These are phyloP conservation scores for Leptoxyphium fumago DNA, from an alignment of 2,329 filamentous ascomycete species.

Conservation along the genomic window DNA sequence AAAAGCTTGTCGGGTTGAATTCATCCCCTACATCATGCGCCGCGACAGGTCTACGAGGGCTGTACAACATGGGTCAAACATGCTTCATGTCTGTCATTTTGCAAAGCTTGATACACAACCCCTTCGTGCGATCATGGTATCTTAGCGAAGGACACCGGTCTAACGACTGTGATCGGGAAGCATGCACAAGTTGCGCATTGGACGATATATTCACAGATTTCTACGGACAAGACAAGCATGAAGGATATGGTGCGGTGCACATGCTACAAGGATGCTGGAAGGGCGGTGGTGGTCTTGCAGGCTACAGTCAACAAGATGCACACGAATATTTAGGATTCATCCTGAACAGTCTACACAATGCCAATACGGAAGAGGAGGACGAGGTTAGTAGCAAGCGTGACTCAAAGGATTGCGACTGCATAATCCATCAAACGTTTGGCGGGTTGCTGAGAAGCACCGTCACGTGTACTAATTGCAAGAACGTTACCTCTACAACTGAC, in stretches of 20 bases:
- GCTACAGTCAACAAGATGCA: constrained; percentile 89
- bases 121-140: constrained; percentile 80
- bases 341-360: constrained; percentile 71
- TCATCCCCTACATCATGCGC: constrained; percentile 69
- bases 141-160: constrained; percentile 78
- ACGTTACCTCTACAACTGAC: constrained; percentile 68
- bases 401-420: constrained; percentile 54
- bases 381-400: constrained; percentile 11
- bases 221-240: constrained; percentile 59
- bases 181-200: constrained; percentile 46
- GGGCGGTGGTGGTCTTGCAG: constrained; percentile 52
- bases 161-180: constrained; percentile 49
- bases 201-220: constrained; percentile 50
- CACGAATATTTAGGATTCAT: constrained; percentile 97
- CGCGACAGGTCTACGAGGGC: constrained; percentile 73
- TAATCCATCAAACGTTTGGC: constrained; percentile 89
- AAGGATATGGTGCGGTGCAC: constrained; percentile 79
- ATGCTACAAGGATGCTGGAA: constrained; percentile 86
- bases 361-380: constrained; percentile 36
- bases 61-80: constrained; percentile 96
- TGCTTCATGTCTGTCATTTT: constrained; percentile 97
- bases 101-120: constrained; percentile 87
- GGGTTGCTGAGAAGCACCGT: constrained; percentile 83
- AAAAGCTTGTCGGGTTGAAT: constrained; percentile 62
- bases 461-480: constrained; percentile 76